These are phyloP conservation scores for Reticulascus tulasneorum DNA, from an alignment of 2,329 filamentous ascomycete genomes.

Conservation along the genomic window DNA sequence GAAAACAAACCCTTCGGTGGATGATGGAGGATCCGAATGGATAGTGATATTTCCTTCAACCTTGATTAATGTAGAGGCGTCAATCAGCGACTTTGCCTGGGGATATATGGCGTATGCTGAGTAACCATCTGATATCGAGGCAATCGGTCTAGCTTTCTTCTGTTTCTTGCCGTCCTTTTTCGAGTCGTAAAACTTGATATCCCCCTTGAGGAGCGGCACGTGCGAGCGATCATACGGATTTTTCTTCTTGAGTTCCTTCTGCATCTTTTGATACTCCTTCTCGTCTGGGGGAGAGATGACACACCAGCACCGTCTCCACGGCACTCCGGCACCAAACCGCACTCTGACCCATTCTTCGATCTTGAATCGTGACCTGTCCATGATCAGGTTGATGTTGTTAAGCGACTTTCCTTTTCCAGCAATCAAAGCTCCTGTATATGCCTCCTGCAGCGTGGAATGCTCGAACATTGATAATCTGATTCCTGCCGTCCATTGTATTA, in stretches of 20 bases:
- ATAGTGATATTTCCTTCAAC: constrained; percentile 88
- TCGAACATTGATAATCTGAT: constrained; percentile 94
- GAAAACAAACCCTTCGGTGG: constrained; percentile 91
- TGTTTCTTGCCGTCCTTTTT: constrained; percentile 72
- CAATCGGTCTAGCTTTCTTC: constrained; percentile 87
- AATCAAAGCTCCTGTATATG: constrained; percentile 92
- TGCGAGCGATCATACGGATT: constrained; percentile 76
- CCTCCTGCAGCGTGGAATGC: constrained; percentile 87
- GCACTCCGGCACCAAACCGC: constrained; percentile 89
- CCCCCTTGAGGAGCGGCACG: constrained; percentile 68
- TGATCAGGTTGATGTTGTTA: constrained; percentile 86
- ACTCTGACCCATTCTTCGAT: constrained; percentile 94
- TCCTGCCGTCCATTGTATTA: constrained; percentile 93
- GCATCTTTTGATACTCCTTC: constrained; percentile 80
- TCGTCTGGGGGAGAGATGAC: constrained; percentile 90
- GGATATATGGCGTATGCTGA: constrained; percentile 95
- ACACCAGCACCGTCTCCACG: constrained; percentile 96
- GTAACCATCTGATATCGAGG: constrained; percentile 85
- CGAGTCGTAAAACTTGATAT: constrained; percentile 92
- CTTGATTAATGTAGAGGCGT: constrained; percentile 91
- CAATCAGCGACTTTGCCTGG: constrained; percentile 87
- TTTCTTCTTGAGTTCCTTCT: constrained; percentile 78
- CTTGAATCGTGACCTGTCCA: constrained; percentile 73
- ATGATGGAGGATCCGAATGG: constrained; percentile 71
- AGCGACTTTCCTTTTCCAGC: constrained; percentile 86